Evolutionary conservation across 768 basidiomycete species (phyloP), one percentile per base, ranked within the genome.

Genomic region (Boletus vermiculosoides): DNA sequence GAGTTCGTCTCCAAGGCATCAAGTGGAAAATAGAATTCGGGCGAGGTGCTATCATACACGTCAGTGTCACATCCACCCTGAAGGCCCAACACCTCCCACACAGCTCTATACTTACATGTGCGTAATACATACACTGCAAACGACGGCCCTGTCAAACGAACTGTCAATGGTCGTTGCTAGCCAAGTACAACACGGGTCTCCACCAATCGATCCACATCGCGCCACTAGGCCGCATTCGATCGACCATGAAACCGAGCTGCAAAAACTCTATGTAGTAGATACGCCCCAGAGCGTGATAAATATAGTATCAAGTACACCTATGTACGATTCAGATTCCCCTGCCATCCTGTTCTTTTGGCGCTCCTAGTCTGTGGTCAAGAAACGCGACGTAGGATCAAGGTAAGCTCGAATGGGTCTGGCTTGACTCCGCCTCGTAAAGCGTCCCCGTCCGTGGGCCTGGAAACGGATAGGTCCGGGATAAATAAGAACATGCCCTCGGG

Each of bases 401-500:
- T 36, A 37, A 34, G 37, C 44, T 22, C 52, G 16, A 48, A 37
- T 36, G 20, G 1, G 20, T 47, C 36, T 34, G 37, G 47, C 57
- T 40, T 23, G 51, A 51, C 54, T 50, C 48, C 52, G 50, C 41
- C 51, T 37, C 55, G 47, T 61, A 30, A 48, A 51, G 47, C 31
- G 34, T 42, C 39, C 5, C 34, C 55, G 23, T 18, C 51, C 34
- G 47, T 59, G 45, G 55, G 31, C 51, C 56, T 36, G 45, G 45
- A 55, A 52, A 58, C 50, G 56, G 57, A 59, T 53, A 65, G 54
- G 65, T 65, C 55, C 66, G 56, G 57, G 51, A 59, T 70, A 70
- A 68, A 70, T 67, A 70, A 54, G 10, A 57, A 61, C 57, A 59
- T 34, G 57, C 41, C 50, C 48, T 57, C 52, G 41, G 51, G 25